phyloP scores from a whole-genome alignment of 805 yeast genomes.

The Candida wancherniae region DNA sequence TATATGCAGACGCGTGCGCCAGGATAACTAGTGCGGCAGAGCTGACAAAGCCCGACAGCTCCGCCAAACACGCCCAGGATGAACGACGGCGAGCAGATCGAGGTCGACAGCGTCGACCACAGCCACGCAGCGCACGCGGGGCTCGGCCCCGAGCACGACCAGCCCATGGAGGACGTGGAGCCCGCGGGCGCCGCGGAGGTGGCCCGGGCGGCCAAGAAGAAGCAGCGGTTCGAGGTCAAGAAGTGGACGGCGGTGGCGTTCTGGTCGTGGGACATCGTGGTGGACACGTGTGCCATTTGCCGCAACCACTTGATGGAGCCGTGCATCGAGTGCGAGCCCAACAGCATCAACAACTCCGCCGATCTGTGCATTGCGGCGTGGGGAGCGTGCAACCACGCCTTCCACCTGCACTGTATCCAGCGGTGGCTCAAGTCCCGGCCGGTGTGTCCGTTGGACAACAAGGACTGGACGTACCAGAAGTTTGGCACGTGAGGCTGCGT shows the following conservation, averaged over 20 bases:
- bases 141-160: conserved; percentile 7
- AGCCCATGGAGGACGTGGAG: conserved; percentile 9
- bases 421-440: conserved; percentile 94
- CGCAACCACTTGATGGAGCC: conserved; percentile 98
- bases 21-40: too few species aligned
- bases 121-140: too few species aligned
- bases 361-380: conserved; percentile 92
- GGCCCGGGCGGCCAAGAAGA: conserved; percentile 24
- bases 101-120: conserved; percentile 1
- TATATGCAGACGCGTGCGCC: too few species aligned
- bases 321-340: conserved; percentile 94
- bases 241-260: conserved; percentile 99
- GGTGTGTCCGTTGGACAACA: conserved; percentile 93
- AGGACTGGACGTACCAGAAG: conserved; percentile 73
- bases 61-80: too few species aligned
- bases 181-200: conserved; percentile 17
- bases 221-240: conserved; percentile 84
- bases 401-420: conserved; percentile 94
- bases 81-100: conserved; percentile 3
- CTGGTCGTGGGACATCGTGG: conserved; percentile 97
- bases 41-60: too few species aligned
- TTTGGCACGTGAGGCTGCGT: conserved; percentile 77
- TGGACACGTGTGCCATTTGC: conserved; percentile 97
- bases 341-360: conserved; percentile 49
- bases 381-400: conserved; percentile 98